Evolutionary conservation across 164 flowering plant species (phyloP).

Genomic region (Chimonanthus salicifolius): DNA sequence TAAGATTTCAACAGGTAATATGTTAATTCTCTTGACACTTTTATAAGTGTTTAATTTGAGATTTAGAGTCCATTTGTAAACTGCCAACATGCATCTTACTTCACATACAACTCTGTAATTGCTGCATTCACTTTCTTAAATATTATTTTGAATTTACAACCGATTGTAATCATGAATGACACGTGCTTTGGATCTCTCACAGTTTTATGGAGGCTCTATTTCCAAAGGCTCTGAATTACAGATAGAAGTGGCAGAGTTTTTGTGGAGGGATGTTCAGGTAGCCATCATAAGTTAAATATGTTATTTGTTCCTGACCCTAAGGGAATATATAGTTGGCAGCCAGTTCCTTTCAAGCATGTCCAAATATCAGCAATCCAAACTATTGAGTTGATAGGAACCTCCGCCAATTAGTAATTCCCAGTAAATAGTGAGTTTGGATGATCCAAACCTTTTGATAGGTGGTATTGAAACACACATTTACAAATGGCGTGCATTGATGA

Average conservation of each 20-base stretch:
- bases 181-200: not conserved
- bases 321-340: not conserved
- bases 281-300: not conserved
- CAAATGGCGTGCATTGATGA: not conserved
- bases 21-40: no score
- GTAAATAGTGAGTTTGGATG: not conserved
- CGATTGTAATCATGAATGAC: not conserved
- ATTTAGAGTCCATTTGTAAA: no score
- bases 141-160: no score
- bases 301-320: not conserved
- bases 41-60: no score
- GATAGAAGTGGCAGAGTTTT: conserved; percentile 86
- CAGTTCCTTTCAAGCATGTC: not conserved
- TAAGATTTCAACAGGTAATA: no score
- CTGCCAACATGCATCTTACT: no score
- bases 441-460: not conserved
- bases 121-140: no score
- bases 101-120: no score
- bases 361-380: not conserved
- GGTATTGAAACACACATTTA: not conserved
- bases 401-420: not conserved
- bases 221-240: conserved; percentile 84
- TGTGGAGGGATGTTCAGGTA: conserved; percentile 91
- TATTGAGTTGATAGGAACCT: not conserved
- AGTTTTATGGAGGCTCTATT: conserved; percentile 88